phyloP scores from a whole-genome alignment of 2,329 filamentous ascomycete species.

The Pseudocercospora ulei region DNA sequence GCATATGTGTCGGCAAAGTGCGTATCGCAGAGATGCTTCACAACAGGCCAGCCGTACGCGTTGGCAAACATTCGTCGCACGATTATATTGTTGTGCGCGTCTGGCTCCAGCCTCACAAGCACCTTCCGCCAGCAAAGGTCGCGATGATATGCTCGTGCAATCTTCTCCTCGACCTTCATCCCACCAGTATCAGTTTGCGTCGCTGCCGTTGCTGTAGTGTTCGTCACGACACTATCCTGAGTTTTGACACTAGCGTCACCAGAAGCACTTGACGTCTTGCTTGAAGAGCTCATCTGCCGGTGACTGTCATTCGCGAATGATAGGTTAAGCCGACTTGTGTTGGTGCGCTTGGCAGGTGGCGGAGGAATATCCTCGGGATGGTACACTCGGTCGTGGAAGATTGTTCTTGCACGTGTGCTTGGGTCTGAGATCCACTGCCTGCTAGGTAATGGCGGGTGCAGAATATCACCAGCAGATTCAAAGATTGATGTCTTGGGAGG shows the following conservation, averaged over 20 bases:
- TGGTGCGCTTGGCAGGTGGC: constrained; percentile 48
- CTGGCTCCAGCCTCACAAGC: constrained; percentile 84
- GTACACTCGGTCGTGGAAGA: constrained; percentile 95
- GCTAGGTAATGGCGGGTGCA: constrained; percentile 79
- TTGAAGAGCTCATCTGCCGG: constrained; percentile 28
- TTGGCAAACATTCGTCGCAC: constrained; percentile 95
- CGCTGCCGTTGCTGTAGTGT: constrained; percentile 8
- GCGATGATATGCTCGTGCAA: constrained; percentile 86
- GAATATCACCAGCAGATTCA: constrained; percentile 82
- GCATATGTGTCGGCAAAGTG: constrained; percentile 73
- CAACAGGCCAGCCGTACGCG: constrained; percentile 92
- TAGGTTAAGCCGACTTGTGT: constrained; percentile 32
- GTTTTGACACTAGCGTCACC: constrained; percentile 13
- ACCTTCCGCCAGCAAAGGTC: constrained; percentile 94
- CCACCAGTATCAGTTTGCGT: constrained; percentile 46
- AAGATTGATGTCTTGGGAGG: constrained; percentile 90
- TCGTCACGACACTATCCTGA: constrained; percentile 13
- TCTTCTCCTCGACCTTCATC: constrained; percentile 95
- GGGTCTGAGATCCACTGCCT: constrained; percentile 77
- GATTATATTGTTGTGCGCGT: constrained; percentile 97
- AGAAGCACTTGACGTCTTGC: constrained; percentile 7
- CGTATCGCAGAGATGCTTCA: constrained; percentile 88
- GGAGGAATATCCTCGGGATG: constrained; percentile 86
- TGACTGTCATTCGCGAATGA: constrained; percentile 29
- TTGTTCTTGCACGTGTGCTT: constrained; percentile 68